phyloP scores from a whole-genome alignment of 768 basidiomycete species.

The Phanerodontia chrysosporium region DNA sequence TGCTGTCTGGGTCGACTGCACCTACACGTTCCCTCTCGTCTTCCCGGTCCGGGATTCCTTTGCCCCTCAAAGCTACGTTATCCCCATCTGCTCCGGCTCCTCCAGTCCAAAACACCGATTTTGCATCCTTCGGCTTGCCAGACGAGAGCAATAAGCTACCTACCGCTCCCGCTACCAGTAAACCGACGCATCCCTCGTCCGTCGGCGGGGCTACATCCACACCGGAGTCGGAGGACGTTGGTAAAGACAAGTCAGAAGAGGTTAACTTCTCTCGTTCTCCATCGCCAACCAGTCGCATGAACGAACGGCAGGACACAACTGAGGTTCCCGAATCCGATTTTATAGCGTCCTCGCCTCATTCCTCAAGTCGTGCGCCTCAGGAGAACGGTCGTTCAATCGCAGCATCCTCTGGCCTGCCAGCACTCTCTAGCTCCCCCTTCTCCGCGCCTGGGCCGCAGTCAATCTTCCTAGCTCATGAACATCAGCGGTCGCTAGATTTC shows the following conservation, averaged over 20 bases:
- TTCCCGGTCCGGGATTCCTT: conserved; percentile 57
- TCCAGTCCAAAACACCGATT: conserved; percentile 70
- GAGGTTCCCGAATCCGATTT: not conserved
- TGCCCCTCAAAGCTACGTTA: conserved; percentile 67
- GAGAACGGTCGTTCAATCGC: not conserved
- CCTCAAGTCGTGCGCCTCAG: not conserved
- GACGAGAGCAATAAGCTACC: conserved; percentile 53
- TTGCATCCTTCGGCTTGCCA: conserved; percentile 62
- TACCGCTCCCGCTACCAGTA: conserved; percentile 37
- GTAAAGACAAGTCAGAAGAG: conserved; percentile 7
- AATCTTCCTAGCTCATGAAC: conserved; percentile 41
- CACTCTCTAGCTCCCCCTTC: conserved; percentile 64
- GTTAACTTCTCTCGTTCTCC: not conserved
- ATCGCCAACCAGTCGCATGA: not conserved
- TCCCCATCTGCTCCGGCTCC: conserved; percentile 80
- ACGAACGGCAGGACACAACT: not conserved
- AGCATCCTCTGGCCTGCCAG: conserved; percentile 33
- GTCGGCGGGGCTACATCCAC: conserved; percentile 12
- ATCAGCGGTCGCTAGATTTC: conserved; percentile 28
- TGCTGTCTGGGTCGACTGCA: conserved; percentile 61
- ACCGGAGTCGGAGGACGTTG: conserved; percentile 11
- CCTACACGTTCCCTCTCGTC: conserved; percentile 50
- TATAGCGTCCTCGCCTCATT: not conserved
- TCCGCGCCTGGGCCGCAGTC: conserved; percentile 67
- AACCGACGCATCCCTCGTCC: conserved; percentile 12